Evolutionary conservation across 169 alveolate species (phyloP).

Genomic region (Plasmodium billcollinsi): DNA sequence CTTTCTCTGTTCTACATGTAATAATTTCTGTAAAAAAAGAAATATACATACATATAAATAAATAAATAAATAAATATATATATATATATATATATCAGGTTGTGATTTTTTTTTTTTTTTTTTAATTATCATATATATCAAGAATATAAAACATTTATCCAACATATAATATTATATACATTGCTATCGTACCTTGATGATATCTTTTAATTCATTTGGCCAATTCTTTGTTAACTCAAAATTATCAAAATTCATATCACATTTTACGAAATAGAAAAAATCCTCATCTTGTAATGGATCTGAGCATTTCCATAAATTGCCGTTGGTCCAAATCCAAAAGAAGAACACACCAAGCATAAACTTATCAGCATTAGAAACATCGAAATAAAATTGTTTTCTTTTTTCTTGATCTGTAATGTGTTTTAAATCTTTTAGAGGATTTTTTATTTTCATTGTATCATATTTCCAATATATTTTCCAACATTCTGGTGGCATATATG

Average conservation of each 20-base stretch:
- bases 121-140: no score
- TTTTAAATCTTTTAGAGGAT: conserved; percentile 24
- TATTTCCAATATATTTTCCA: conserved; percentile 83
- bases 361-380: conserved; percentile 85
- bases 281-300: conserved; percentile 84
- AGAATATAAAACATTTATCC: neutral
- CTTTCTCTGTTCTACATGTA: conserved; percentile 53
- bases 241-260: conserved; percentile 72
- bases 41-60: neutral
- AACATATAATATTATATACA: neutral
- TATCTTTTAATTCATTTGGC: conserved; percentile 52
- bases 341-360: conserved; percentile 78
- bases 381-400: conserved; percentile 83
- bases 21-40: conserved; percentile 20
- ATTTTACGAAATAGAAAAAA: conserved; percentile 72
- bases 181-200: conserved; percentile 25
- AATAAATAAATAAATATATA: neutral
- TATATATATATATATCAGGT: neutral
- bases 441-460: conserved; percentile 75
- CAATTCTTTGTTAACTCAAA: conserved; percentile 65
- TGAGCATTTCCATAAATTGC: conserved; percentile 86
- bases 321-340: conserved; percentile 89
- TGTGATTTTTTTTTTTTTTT: no score
- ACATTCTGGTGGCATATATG: conserved; percentile 90
- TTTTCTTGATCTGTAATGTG: conserved; percentile 54